Evolutionary conservation across 106 monocot genomes (phyloP).

Genomic region (Dendrobium nobile): DNA sequence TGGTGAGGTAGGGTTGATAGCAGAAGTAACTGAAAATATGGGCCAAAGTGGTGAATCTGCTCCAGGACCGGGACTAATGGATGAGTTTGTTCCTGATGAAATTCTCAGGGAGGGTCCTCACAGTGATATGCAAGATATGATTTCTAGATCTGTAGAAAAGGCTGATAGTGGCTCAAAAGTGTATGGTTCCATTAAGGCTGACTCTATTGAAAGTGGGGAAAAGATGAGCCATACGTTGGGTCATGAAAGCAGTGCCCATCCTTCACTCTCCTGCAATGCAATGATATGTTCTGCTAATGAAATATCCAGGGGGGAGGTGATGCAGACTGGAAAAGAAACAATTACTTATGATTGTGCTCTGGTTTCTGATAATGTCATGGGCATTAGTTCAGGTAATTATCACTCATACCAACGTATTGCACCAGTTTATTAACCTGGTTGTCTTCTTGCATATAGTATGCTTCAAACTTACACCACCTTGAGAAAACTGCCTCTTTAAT

Average conservation of each 20-base stretch:
- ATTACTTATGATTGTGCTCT: conserved; percentile 25
- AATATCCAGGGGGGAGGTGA: conserved; percentile 78
- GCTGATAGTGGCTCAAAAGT: conserved; percentile 96
- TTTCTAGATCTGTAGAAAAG: conserved; percentile 65
- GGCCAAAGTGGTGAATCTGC: conserved; percentile 92
- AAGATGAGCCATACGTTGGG: conserved; percentile 52
- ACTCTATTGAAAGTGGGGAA: conserved; percentile 86
- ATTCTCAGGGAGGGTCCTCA: conserved; percentile 71
- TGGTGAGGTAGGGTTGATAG: conserved; percentile 67
- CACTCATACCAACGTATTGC: neutral
- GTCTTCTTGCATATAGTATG: neutral
- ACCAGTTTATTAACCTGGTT: neutral
- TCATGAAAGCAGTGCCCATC: conserved; percentile 51
- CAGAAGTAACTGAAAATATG: conserved; percentile 81
- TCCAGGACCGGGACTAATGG: conserved; percentile 80
- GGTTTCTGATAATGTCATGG: conserved; percentile 44
- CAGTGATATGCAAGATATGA: conserved; percentile 93
- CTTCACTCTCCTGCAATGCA: conserved; percentile 97
- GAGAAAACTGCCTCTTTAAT: neutral
- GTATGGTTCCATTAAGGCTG: conserved; percentile 77
- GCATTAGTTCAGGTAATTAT: conserved; percentile 47
- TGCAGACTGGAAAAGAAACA: conserved; percentile 48
- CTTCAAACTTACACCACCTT: neutral
- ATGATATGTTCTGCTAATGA: conserved; percentile 62
- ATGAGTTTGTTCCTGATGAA: conserved; percentile 71